Evolutionary conservation across 164 flowering plant species (phyloP).

Genomic region (Chimonanthus praecox): DNA sequence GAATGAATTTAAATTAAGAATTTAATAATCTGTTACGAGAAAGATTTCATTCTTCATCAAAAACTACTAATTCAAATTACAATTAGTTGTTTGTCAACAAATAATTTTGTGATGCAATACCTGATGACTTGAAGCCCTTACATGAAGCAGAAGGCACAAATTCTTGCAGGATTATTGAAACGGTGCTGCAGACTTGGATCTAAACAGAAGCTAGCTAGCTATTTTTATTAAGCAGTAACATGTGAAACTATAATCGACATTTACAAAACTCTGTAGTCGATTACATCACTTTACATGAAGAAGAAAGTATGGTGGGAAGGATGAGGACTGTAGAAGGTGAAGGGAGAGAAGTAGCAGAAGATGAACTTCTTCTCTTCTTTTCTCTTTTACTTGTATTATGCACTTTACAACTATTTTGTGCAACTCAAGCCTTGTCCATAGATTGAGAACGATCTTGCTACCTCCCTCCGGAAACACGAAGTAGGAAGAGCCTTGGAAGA

Average conservation of each 20-base stretch:
- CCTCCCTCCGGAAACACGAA: slow-evolving; percentile 15
- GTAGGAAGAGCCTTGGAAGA: slow-evolving; percentile 6
- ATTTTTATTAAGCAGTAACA: not conserved
- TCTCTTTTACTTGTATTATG: not conserved
- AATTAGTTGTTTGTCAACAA: too few relatives aligned
- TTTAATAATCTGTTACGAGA: too few relatives aligned
- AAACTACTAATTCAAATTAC: too few relatives aligned
- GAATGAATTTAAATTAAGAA: too few relatives aligned
- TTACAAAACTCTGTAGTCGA: not conserved
- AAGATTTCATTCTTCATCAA: too few relatives aligned
- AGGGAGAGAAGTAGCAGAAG: not conserved
- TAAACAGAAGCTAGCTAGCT: not conserved
- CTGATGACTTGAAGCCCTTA: too few relatives aligned
- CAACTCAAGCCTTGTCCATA: slow-evolving; percentile 4
- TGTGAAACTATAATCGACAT: not conserved
- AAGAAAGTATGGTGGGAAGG: not conserved
- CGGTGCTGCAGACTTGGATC: not conserved
- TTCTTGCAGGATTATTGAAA: not conserved
- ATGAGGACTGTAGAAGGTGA: not conserved
- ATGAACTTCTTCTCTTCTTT: not conserved
- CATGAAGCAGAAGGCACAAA: too few relatives aligned
- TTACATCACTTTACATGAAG: not conserved
- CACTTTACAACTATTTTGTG: not conserved
- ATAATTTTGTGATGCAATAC: too few relatives aligned
- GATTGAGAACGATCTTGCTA: slow-evolving; percentile 19